phyloP scores from a whole-genome alignment of 495 filamentous ascomycete genomes.

The Hypoxylon fragiforme region DNA sequence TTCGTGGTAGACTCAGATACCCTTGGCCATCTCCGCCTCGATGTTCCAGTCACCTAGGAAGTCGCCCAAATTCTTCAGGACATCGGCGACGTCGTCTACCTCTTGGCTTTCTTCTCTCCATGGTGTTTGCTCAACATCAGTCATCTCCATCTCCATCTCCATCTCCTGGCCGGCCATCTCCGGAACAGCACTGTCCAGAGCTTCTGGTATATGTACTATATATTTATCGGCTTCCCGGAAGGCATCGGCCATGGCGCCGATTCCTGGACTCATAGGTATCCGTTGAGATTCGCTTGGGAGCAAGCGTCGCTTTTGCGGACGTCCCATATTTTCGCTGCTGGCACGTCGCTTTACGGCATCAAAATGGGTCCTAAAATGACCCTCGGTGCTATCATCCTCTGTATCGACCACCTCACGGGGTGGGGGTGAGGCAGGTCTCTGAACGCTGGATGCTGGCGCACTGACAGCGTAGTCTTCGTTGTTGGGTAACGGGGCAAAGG shows the following conservation, averaged over 20 bases:
- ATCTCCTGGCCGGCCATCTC: constrained; percentile 8
- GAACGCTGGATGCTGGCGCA: not conserved
- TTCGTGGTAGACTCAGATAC: constrained; percentile 17
- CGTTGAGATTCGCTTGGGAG: constrained; percentile 49
- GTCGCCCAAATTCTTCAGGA: constrained; percentile 47
- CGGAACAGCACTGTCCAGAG: not conserved
- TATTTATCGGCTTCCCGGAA: constrained; percentile 40
- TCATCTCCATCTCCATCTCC: no score
- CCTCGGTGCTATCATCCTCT: constrained; percentile 24
- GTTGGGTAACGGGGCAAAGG: constrained; percentile 25
- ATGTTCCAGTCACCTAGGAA: constrained; percentile 48
- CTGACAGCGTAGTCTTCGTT: constrained; percentile 5
- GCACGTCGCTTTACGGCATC: constrained; percentile 37
- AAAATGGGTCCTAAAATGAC: constrained; percentile 42
- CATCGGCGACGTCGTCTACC: constrained; percentile 46
- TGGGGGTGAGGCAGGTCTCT: constrained; percentile 32
- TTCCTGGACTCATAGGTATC: constrained; percentile 39
- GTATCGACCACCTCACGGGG: constrained; percentile 12
- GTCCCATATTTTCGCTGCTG: constrained; percentile 4
- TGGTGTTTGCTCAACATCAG: constrained; percentile 17
- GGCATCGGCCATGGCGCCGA: constrained; percentile 47
- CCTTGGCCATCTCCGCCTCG: constrained; percentile 42
- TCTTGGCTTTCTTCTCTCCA: constrained; percentile 31
- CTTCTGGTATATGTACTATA: not conserved
- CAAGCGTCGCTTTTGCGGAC: constrained; percentile 22